Evolutionary conservation across 1,139 yeast species (phyloP), one percentile per base, ranked within the genome.

Genomic region (Tardiomyces blankii): DNA sequence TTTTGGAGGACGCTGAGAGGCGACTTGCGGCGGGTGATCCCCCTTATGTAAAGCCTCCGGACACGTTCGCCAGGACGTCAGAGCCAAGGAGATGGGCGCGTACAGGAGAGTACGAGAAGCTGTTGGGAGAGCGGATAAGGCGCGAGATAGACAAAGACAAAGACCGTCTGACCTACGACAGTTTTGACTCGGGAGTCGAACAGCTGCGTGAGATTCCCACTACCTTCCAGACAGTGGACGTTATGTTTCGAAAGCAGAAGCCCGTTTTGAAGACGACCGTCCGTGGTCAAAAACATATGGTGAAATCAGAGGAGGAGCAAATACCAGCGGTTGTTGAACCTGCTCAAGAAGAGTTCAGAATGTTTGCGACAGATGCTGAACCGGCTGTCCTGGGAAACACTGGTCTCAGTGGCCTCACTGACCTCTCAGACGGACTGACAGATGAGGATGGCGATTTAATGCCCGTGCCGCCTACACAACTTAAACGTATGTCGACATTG

Each of bases 1-100:
- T 84, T 65, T 69, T 71, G 28, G 93, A 85, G 55, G 76, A 85
- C 30, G 65, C 64, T 35, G 71, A 61, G 48, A 80, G 87, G 51
- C 68, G 91, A 44, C 64, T 62, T 16, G 41, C 61, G 1, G 63
- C 72, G 46, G 71, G 73, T 18, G 53, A 70, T 41, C 54, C 57
- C 1, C 48, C 62, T 1, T 69, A 66, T 42, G 48, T 53, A 11
- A 47, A 55, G 1, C 56, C 65, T 0, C 43, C 51, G 1, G 44
- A 42, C n/a, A 27, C 42, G 14, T 42, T 42, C 11, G 23, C 44
- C 40, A 7, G 16, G 18, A 40, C 14, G 3, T 3, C 9, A 5
- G 16, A 3, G 9, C 16, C 35, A 16, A 13, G 32, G 12, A 39
- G 55, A 6, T 77, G 81, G 80, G 65, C 65, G 18, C 71, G 70